These are phyloP conservation scores for Hypoxylon perforatum DNA, from an alignment of 495 filamentous ascomycete genomes.

Conservation along the genomic window DNA sequence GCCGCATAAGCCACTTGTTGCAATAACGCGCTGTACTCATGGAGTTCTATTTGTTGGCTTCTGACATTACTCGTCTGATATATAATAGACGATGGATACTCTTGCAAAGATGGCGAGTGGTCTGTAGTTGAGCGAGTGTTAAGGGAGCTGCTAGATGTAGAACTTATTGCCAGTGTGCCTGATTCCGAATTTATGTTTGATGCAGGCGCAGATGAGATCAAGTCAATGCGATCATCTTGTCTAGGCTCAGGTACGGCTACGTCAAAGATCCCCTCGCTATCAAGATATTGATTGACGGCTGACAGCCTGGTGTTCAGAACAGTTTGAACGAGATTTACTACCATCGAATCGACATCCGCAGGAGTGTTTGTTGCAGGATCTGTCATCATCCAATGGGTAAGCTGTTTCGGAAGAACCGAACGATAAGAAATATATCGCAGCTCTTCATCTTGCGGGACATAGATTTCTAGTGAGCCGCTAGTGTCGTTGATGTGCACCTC, in stretches of 20 bases:
- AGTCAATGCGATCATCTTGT: not conserved
- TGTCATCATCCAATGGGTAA: slow-evolving; percentile 52
- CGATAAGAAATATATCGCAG: slow-evolving; percentile 49
- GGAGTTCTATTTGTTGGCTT: not conserved
- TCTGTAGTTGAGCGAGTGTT: not conserved
- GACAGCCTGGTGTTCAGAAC: slow-evolving; percentile 21
- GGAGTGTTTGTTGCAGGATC: slow-evolving; percentile 40
- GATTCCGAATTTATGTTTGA: no score
- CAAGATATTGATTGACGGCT: slow-evolving; percentile 36
- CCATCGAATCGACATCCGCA: not conserved
- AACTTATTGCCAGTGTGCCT: no score
- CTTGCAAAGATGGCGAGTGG: slow-evolving; percentile 2
- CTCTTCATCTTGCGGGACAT: slow-evolving; percentile 50
- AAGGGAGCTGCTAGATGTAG: no score
- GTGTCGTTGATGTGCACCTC: slow-evolving; percentile 49
- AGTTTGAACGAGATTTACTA: not conserved
- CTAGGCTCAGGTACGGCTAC: slow-evolving; percentile 17
- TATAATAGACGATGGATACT: slow-evolving; percentile 4
- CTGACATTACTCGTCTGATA: not conserved
- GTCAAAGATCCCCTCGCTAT: slow-evolving; percentile 11
- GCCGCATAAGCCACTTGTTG: slow-evolving; percentile 44
- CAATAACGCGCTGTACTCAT: slow-evolving; percentile 44
- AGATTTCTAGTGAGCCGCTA: slow-evolving; percentile 47
- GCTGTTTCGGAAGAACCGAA: slow-evolving; percentile 42
- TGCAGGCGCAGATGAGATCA: not conserved